These are phyloP conservation scores for Nicotiana undulata DNA, from an alignment of 257 asterid genomes.

Conservation along the genomic window DNA sequence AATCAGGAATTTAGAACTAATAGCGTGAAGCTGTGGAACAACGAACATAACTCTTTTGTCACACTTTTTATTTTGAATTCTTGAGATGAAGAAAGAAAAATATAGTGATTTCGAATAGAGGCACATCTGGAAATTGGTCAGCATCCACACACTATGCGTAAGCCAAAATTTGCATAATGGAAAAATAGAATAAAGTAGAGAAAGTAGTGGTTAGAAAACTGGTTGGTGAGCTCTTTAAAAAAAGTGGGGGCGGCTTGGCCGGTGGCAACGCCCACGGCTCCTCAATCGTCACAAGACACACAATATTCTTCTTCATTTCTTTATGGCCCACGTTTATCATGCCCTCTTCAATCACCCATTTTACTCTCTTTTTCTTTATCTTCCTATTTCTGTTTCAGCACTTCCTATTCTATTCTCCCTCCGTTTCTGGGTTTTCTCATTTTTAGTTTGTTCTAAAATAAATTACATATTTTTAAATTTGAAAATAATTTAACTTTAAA, in stretches of 20 bases:
- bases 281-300: neutral
- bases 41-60: no score
- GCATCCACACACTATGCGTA: neutral
- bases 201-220: neutral
- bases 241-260: conserved; percentile 13
- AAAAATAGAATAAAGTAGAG: neutral
- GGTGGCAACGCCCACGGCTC: conserved; percentile 9
- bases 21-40: no score
- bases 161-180: neutral
- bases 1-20: no score
- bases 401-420: no score
- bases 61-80: no score
- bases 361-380: fast-evolving
- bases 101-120: no score
- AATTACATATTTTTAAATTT: no score
- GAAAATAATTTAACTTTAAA: no score
- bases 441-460: no score
- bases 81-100: no score
- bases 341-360: neutral
- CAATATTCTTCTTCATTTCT: neutral
- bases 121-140: neutral
- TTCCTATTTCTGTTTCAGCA: neutral
- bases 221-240: neutral
- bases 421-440: no score
- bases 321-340: conserved; percentile 9